Base-by-base conservation (phyloP, 108 stramenopile species). In the Bacterosira constricta region DNA sequence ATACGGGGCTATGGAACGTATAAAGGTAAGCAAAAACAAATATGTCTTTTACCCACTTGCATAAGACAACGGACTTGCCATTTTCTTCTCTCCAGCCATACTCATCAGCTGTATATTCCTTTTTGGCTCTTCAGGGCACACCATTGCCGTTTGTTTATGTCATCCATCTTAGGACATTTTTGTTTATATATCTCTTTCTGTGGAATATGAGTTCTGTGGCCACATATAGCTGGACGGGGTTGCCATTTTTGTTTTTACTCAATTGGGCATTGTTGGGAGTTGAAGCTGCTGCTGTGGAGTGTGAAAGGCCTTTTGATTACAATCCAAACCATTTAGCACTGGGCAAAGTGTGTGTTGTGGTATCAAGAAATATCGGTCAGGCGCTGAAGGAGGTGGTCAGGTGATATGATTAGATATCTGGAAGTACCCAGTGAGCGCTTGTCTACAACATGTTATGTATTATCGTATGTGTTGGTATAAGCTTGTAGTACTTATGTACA, bases 111-210 rank as follows among this genome's bases (percentile, higher is more conserved):
- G n/a, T n/a, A n/a, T n/a, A n/a, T n/a, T n/a, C n/a, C n/a, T n/a
- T n/a, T n/a, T n/a, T n/a, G n/a, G n/a, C n/a, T n/a, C n/a, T n/a
- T n/a, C 62, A 76, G 46, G 58, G 30, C 26, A 90, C 93, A 3
- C 93, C 93, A 3, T 70, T 94, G 37, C 93, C 93, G 29, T 63
- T 90, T 59, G 86, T 82, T 0, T 91, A 91, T 53, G 86, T 85
- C 1, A 68, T 83, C 23, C 90, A 91, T 66, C 61, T 94, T 11
- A 77, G 93, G 23, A 84, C 89, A 0, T 89, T 84, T 74, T 66
- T 94, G 7, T 17, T 90, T 17, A 11, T 91, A 1, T 88, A 85
- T 59, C 57, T 94, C 46, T 49, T 85, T 2, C 47, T 83, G 15
- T 76, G 71, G 80, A 71, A 84, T 30, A 31, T 68, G 66, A 51